phyloP scores from a whole-genome alignment of 495 filamentous ascomycete genomes.

The Podospora comata region DNA sequence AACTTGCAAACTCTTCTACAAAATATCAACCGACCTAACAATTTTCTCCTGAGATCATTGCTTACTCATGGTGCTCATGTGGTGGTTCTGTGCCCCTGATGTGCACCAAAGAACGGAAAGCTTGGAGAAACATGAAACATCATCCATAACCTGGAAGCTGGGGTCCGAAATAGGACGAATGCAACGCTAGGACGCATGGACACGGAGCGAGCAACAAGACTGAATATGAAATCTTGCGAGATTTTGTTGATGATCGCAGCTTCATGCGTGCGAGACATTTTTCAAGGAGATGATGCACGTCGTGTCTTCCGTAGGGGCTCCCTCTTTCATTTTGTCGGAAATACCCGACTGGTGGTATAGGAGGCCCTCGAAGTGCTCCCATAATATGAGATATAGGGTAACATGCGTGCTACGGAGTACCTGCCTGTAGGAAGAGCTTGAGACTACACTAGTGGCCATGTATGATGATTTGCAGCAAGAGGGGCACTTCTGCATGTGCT shows the following conservation, averaged over 20 bases:
- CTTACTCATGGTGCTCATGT: not conserved
- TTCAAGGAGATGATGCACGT: no score
- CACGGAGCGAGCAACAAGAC: not conserved
- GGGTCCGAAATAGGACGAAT: conserved; percentile 8
- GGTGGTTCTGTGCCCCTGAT: not conserved
- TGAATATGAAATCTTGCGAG: not conserved
- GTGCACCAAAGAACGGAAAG: conserved; percentile 8
- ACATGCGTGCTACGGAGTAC: not conserved
- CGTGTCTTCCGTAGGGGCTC: not conserved
- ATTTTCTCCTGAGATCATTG: not conserved
- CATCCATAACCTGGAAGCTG: conserved; percentile 4
- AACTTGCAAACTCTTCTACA: not conserved
- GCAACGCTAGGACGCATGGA: conserved; percentile 2
- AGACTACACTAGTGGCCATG: not conserved
- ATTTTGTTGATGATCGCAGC: not conserved
- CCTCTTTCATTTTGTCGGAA: not conserved
- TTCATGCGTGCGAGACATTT: not conserved
- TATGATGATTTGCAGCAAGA: conserved; percentile 10
- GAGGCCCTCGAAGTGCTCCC: not conserved
- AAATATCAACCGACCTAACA: not conserved
- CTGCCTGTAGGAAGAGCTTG: not conserved
- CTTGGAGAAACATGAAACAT: conserved; percentile 13
- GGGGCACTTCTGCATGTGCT: conserved; percentile 6
- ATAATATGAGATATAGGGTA: not conserved
- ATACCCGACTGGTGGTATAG: not conserved